Evolutionary conservation across 352 stramenopile genomes (phyloP), one percentile per base, ranked within the genome.

Genomic region (Phytopythium litorale): DNA sequence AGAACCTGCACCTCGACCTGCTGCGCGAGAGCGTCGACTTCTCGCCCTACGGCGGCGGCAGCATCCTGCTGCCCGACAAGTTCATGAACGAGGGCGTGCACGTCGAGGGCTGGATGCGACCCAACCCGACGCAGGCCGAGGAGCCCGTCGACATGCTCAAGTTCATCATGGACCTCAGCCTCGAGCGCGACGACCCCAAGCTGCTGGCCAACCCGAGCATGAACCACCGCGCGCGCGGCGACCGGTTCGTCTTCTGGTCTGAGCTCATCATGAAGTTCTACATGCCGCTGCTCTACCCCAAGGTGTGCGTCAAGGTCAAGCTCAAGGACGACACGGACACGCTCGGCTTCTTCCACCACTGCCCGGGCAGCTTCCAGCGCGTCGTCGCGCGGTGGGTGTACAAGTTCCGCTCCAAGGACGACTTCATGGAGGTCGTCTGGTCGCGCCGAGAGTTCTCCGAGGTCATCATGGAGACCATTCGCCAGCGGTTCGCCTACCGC

Each of bases 211-310:
- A 88, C 45, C 66, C 68, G 2, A 86, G 76, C 43, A 56, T 81
- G n/a, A 80, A 81, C 45, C 66, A 77, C 45, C 71, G 72, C n/a
- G 62, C 68, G 12, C 72, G 75, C n/a, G 73, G 72, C 23, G 83
- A 94, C 55, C 75, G 87, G 3, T 96, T 96, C 40, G 73, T 90
- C 45, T 96, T 93, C 63, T 96, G 87, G 87, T 74, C 78, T 25
- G 81, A 94, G 28, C 67, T 96, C 13, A 91, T 96, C 58, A 96
- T 96, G 87, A 84, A 85, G 40, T 96, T 91, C 55, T 96, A 92
- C 63, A 96, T 96, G 87, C 87, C 87, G 32, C 62, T 96, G 42
- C 60, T 96, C 55, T 96, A 92, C 62, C 87, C 87, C 3, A 96
- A 96, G 52, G 70, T 94, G 11, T 94, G 87, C 70, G 65, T 94